Evolutionary conservation across 2,329 filamentous ascomycete species (phyloP), one percentile per base, ranked within the genome.

Genomic region (Xylaria digitata): DNA sequence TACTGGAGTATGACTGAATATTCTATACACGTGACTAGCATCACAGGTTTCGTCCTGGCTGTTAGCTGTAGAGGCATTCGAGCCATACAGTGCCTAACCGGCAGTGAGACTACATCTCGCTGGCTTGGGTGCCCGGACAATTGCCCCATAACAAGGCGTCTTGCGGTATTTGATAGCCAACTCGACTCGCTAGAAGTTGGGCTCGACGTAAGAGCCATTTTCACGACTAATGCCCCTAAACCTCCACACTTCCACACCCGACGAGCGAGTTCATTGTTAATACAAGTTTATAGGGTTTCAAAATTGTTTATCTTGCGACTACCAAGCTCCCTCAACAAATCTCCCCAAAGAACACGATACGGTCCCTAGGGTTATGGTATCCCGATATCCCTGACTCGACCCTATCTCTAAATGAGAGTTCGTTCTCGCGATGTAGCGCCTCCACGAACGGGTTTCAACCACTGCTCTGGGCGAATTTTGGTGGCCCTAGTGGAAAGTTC

Each of bases 381-480:
- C 40, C 53, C 9, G 40, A 56, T 32, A 21, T 56, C 37, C 37
- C 53, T 13, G 37, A 6, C 17, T 15, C 37, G 15, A 7, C 15
- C 8, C 23, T 56, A 32, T 45, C 53, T n/a, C 40, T 56, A 13
- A 45, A 56, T 56, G 53, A 56, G 37, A 32, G 21, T n/a, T 56
- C 53, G 23, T 32, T 45, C 37, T 30, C 8, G 13, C 21, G 13
- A n/a, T 5, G 17, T 11, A 30, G 4, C 11, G 1, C 19, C n/a
- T 19, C 4, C 9, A 11, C 17, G 30, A 0, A 13, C 1, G 21
- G 53, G 19, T 19, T 32, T 45, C 30, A 9, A 8, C 53, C 53
- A 6, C 45, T 56, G 15, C 19, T 43, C 37, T 56, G 53, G 37
- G 30, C 53, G 3, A 23, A 7, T 32, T 56, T 45, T 32, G 53